Percentiles rank a stretch among this genome's conserved stretches.
These are phyloP conservation scores for Coniochaeta sp. DNA, from an alignment of 2,329 filamentous ascomycete species.

Conservation along the genomic window DNA sequence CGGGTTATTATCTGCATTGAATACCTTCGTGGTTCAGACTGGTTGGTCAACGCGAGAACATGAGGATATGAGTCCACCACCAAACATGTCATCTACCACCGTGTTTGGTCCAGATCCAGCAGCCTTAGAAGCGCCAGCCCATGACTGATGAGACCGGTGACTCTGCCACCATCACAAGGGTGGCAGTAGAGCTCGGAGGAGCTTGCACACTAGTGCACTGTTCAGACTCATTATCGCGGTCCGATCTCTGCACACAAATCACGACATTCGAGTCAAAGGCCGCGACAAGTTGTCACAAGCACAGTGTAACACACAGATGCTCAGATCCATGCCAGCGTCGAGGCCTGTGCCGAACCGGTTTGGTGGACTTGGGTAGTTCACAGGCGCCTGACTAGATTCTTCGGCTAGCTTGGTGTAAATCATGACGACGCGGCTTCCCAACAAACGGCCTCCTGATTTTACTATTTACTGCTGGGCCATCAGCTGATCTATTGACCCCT, in stretches of 20 bases:
- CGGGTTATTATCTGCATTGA: no score
- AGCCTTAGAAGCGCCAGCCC: not conserved
- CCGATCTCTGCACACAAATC: not conserved
- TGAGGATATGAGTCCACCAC: not conserved
- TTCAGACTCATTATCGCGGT: no score
- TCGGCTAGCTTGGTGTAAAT: not conserved
- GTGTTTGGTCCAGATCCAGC: not conserved
- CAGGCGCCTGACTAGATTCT: not conserved
- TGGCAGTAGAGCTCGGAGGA: not conserved
- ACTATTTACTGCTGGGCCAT: not conserved
- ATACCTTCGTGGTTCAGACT: not conserved
- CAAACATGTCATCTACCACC: not conserved
- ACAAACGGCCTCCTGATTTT: not conserved
- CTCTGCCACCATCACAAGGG: no score
- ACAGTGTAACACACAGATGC: not conserved
- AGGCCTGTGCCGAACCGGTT: not conserved
- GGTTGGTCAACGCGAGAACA: no score
- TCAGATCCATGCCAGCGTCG: not conserved
- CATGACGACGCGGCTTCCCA: not conserved
- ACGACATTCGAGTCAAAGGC: not conserved
- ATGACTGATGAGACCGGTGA: no score
- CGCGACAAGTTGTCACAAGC: not conserved
- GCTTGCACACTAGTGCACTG: no score
- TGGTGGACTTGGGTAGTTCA: not conserved
- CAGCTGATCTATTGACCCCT: not conserved